phyloP scores from a whole-genome alignment of 495 filamentous ascomycete species.

The Trypethelium eluteriae region DNA sequence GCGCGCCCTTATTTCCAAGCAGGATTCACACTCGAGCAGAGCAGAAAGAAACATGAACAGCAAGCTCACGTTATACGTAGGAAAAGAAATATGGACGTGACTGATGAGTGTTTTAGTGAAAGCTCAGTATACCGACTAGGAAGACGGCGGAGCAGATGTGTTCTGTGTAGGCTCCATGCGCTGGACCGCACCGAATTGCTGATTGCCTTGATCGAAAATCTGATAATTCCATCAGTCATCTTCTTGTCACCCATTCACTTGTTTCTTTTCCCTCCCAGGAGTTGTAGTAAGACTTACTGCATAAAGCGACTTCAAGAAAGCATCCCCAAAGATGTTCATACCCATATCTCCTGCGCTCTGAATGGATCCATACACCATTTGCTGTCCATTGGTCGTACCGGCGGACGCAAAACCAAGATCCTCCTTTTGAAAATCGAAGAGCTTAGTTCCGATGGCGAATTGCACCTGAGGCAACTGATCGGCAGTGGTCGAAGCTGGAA shows the following conservation, averaged over 20 bases:
- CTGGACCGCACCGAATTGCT: slow-evolving; percentile 61
- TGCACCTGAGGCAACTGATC: slow-evolving; percentile 58
- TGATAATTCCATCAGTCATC: slow-evolving; percentile 25
- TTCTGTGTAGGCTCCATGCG: slow-evolving; percentile 54
- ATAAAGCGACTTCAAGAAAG: slow-evolving; percentile 69
- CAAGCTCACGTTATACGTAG: no score
- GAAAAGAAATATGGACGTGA: no score
- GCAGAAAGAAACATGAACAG: no score
- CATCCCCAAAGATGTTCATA: slow-evolving; percentile 69
- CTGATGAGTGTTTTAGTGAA: neutral
- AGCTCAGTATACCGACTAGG: neutral
- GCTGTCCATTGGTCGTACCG: slow-evolving; percentile 37
- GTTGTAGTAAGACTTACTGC: slow-evolving; percentile 45
- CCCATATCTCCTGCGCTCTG: slow-evolving; percentile 59
- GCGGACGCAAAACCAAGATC: slow-evolving; percentile 59
- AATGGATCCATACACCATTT: slow-evolving; percentile 62
- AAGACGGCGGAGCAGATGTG: neutral
- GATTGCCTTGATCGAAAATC: slow-evolving; percentile 72
- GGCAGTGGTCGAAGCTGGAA: slow-evolving; percentile 49
- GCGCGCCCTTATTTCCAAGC: no score
- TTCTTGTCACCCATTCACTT: no score
- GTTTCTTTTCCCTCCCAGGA: no score
- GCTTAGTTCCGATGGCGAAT: slow-evolving; percentile 58
- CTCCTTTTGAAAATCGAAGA: slow-evolving; percentile 64
- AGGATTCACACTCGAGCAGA: no score